phyloP scores from a whole-genome alignment of 345 rosid species.

The Gossypium ekmanianum region DNA sequence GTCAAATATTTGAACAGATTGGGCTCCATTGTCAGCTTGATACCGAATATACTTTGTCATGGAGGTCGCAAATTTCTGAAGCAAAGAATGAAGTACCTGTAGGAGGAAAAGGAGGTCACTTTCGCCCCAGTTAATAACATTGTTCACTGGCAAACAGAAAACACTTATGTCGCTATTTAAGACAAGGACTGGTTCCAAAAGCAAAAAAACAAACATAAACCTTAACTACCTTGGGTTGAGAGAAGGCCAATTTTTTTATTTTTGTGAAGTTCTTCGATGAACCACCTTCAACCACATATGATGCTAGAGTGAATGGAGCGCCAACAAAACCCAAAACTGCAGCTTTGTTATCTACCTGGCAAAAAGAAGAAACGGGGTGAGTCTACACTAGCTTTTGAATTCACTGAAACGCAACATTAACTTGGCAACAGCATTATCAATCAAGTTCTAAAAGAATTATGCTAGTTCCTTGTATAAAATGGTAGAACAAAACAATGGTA shows the following conservation, averaged over 20 bases:
- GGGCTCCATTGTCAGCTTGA: slow-evolving; percentile 88
- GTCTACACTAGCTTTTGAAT: background rate
- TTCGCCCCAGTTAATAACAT: slow-evolving; percentile 8
- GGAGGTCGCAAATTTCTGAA: slow-evolving; percentile 75
- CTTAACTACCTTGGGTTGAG: slow-evolving; percentile 72
- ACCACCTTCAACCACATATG: slow-evolving; percentile 93
- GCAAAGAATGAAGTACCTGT: slow-evolving; percentile 84
- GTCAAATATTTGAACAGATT: slow-evolving; percentile 95
- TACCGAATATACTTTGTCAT: slow-evolving; percentile 82
- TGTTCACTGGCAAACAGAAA: background rate
- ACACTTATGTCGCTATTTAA: background rate
- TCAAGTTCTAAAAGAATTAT: background rate
- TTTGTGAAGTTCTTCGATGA: slow-evolving; percentile 90
- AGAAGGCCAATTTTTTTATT: slow-evolving; percentile 82
- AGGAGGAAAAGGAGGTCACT: slow-evolving; percentile 9
- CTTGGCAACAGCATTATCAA: background rate
- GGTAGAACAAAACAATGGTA: background rate
- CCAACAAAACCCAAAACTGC: slow-evolving; percentile 96
- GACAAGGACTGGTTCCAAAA: background rate
- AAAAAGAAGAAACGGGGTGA: slow-evolving; percentile 1
- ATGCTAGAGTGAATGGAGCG: slow-evolving; percentile 97
- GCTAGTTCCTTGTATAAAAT: background rate
- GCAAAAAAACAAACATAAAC: background rate
- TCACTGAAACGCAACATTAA: slow-evolving; percentile 1
- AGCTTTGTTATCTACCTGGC: slow-evolving; percentile 69